A percentile compares a stretch with the other conserved stretches of the same genome.
phyloP scores from a whole-genome alignment of 768 basidiomycete species.

The Boletus sp. region DNA sequence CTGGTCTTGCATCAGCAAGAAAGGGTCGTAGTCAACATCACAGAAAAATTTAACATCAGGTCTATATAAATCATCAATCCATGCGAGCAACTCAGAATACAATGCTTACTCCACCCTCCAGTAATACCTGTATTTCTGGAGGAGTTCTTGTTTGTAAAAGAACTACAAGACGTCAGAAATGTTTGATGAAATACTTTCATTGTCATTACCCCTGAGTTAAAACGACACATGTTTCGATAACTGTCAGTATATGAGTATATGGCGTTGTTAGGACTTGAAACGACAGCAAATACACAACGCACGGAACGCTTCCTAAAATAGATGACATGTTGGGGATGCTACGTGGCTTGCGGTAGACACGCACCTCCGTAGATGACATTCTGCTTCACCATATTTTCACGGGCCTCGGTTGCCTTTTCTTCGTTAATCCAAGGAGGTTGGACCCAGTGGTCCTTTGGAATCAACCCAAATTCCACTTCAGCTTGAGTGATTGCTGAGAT shows the following conservation, averaged over 20 bases:
- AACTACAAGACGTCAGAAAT: constrained; percentile 43
- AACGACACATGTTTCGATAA: constrained; percentile 96
- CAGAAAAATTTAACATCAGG: constrained; percentile 82
- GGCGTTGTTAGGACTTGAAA: constrained; percentile 5
- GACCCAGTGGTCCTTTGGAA: constrained; percentile 69
- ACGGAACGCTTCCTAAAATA: constrained; percentile 68
- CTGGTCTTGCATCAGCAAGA: constrained; percentile 74
- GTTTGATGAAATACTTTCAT: background rate
- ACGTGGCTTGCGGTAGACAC: background rate
- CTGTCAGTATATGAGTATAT: constrained; percentile 30
- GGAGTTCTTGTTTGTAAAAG: constrained; percentile 79
- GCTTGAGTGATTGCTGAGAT: constrained; percentile 30
- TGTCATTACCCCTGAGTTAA: constrained; percentile 73
- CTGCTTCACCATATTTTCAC: constrained; percentile 62
- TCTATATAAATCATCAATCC: constrained; percentile 34
- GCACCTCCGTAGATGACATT: constrained; percentile 67
- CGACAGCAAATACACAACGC: constrained; percentile 30
- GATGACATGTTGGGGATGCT: background rate
- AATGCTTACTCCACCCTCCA: constrained; percentile 82
- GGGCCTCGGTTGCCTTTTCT: constrained; percentile 50
- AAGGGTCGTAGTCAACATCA: constrained; percentile 76
- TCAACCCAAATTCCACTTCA: constrained; percentile 54
- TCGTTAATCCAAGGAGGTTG: constrained; percentile 83
- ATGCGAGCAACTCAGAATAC: background rate
- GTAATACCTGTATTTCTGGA: constrained; percentile 79